phyloP scores from a whole-genome alignment of 2,329 filamentous ascomycete genomes.

The Lasiodiplodia sp. region DNA sequence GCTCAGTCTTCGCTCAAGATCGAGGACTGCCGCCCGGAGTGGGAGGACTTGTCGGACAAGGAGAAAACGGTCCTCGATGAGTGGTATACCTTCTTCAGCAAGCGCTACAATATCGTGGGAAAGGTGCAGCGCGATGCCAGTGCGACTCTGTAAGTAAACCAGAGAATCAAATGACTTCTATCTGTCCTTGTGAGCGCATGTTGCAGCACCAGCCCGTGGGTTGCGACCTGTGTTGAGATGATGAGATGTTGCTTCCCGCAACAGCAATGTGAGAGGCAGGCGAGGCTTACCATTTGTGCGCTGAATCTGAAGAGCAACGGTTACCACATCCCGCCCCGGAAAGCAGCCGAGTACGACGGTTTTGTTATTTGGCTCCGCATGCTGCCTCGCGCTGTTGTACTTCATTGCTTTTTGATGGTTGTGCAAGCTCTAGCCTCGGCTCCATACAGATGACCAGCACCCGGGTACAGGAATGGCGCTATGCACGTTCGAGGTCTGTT shows the following conservation, averaged over 20 bases:
- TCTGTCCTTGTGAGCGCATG: neutral
- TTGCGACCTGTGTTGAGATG: slow-evolving; percentile 3
- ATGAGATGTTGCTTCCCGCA: neutral
- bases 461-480: slow-evolving; percentile 1
- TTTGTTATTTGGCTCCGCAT: slow-evolving; percentile 4
- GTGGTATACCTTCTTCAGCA: slow-evolving; percentile 96
- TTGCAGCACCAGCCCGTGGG: slow-evolving; percentile 8
- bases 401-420: slow-evolving; percentile 10
- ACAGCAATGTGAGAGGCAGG: slow-evolving; percentile 6
- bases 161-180: neutral
- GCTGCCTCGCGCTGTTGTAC: slow-evolving; percentile 20
- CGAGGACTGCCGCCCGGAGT: slow-evolving; percentile 83
- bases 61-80: slow-evolving; percentile 86
- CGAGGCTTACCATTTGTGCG: slow-evolving; percentile 11
- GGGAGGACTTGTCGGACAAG: slow-evolving; percentile 82
- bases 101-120: slow-evolving; percentile 92
- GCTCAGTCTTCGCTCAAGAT: slow-evolving; percentile 84
- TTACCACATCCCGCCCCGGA: slow-evolving; percentile 1
- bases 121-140: slow-evolving; percentile 35
- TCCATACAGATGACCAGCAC: neutral
- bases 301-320: slow-evolving; percentile 11
- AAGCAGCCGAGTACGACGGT: neutral
- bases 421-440: neutral
- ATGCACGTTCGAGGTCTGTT: neutral
- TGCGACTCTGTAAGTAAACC: slow-evolving; percentile 32